Conservation (phyloP, 2,329 filamentous ascomycete species). For the Cryphonectria parasitica region DNA sequence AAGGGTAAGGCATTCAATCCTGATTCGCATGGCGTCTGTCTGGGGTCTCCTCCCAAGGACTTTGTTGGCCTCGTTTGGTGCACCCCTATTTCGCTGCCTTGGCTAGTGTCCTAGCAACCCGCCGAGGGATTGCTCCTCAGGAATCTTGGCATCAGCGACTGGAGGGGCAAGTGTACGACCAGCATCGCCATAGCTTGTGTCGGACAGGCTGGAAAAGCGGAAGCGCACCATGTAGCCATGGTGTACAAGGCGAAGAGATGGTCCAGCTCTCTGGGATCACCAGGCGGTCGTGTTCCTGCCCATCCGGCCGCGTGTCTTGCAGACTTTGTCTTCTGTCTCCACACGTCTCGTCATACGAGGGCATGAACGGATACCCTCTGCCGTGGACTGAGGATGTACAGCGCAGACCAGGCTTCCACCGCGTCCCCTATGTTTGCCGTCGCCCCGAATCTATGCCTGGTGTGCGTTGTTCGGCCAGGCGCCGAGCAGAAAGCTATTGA, state of each 20-base stretch:
- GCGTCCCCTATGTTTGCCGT: slow-evolving; percentile 1
- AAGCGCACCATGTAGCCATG: slow-evolving; percentile 1
- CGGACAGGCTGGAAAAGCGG: neutral
- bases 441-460: neutral
- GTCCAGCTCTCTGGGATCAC: neutral
- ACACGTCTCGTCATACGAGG: slow-evolving; percentile 17
- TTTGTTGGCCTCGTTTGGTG: slow-evolving; percentile 8
- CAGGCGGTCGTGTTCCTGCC: slow-evolving; percentile 5
- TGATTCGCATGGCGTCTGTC: neutral
- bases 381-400: neutral
- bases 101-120: neutral
- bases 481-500: slow-evolving; percentile 1
- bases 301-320: slow-evolving; percentile 2
- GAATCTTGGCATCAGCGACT: slow-evolving; percentile 14
- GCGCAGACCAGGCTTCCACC: neutral
- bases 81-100: slow-evolving; percentile 2
- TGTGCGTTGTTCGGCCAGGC: slow-evolving; percentile 7
- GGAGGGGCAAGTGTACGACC: neutral
- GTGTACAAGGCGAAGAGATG: neutral
- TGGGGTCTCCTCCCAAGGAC: neutral
- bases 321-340: slow-evolving; percentile 16
- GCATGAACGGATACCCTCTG: neutral
- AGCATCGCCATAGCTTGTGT: neutral
- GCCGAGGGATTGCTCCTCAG: neutral
- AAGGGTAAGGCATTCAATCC: neutral